phyloP scores from a whole-genome alignment of 257 asterid genomes.

The Jacaranda copaia region DNA sequence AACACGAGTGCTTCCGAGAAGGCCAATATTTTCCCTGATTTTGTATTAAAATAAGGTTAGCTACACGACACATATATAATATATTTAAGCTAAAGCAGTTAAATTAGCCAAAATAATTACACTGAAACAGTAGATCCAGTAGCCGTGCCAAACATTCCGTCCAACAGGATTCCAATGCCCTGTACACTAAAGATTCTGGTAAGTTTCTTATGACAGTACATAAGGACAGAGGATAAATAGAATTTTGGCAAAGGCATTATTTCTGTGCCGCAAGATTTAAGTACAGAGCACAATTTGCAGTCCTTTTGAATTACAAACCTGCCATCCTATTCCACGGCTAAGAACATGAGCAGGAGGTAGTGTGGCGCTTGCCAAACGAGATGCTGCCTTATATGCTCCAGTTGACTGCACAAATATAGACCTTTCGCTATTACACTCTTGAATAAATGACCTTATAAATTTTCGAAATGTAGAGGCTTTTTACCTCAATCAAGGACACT shows the following conservation, averaged over 20 bases:
- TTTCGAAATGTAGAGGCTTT: not conserved
- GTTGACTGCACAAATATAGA: slow-evolving; percentile 70
- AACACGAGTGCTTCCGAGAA: slow-evolving; percentile 97
- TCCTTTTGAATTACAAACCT: slow-evolving; percentile 55
- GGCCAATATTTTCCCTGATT: slow-evolving; percentile 89
- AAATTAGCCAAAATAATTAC: slow-evolving; percentile 49
- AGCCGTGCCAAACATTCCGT: slow-evolving; percentile 85
- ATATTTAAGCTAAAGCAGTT: not conserved
- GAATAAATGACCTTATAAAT: not conserved
- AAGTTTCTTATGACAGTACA: not conserved
- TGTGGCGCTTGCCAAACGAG: slow-evolving; percentile 97
- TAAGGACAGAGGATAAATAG: too few relatives aligned
- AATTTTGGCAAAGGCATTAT: too few relatives aligned
- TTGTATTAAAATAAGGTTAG: slow-evolving; percentile 1
- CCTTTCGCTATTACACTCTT: not conserved
- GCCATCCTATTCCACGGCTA: slow-evolving; percentile 99
- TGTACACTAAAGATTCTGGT: slow-evolving; percentile 29
- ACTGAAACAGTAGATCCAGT: slow-evolving; percentile 94
- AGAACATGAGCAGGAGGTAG: slow-evolving; percentile 99
- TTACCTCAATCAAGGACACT: slow-evolving; percentile 94
- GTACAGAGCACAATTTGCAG: not conserved
- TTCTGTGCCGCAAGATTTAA: not conserved
- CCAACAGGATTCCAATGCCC: slow-evolving; percentile 91
- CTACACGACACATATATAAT: not conserved
- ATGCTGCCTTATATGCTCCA: slow-evolving; percentile 95